A percentile compares a stretch with the other conserved stretches of the same genome.
Evolutionary conservation across 257 asterid genomes (phyloP).

Genomic region (Primulina eburnea): DNA sequence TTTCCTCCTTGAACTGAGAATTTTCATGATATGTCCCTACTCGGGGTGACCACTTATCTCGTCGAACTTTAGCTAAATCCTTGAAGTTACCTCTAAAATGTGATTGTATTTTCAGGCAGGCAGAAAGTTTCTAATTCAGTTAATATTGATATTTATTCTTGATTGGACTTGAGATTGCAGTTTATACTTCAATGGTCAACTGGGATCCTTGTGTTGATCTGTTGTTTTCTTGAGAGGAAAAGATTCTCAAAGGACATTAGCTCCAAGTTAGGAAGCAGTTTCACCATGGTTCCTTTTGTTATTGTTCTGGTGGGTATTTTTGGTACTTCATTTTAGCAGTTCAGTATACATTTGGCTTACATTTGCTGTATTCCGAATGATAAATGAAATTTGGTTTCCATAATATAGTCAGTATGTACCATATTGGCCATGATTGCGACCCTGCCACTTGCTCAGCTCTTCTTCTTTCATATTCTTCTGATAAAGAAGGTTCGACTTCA

Average conservation of each 20-base stretch:
- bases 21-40: not conserved
- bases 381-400: not conserved
- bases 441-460: conserved; percentile 89
- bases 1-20: not conserved
- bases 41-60: not conserved
- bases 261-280: conserved; percentile 96
- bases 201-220: conserved; percentile 81
- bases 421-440: conserved; percentile 98
- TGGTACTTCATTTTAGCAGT: not conserved
- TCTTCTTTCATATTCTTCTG: conserved; percentile 98
- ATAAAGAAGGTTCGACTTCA: conserved; percentile 69
- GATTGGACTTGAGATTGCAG: conserved; percentile 84
- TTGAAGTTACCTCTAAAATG: not conserved
- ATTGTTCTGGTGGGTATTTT: conserved; percentile 82
- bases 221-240: conserved; percentile 83
- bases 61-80: not conserved
- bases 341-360: not conserved
- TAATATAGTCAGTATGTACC: conserved; percentile 82
- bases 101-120: not conserved
- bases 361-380: not conserved
- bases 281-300: conserved; percentile 81
- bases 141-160: conserved; percentile 17
- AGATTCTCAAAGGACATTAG: conserved; percentile 61
- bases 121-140: conserved; percentile 32
- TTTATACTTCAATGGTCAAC: conserved; percentile 96